Evolutionary conservation across 2,329 filamentous ascomycete genomes (phyloP).

Genomic region (Paecilomyces fulvus): DNA sequence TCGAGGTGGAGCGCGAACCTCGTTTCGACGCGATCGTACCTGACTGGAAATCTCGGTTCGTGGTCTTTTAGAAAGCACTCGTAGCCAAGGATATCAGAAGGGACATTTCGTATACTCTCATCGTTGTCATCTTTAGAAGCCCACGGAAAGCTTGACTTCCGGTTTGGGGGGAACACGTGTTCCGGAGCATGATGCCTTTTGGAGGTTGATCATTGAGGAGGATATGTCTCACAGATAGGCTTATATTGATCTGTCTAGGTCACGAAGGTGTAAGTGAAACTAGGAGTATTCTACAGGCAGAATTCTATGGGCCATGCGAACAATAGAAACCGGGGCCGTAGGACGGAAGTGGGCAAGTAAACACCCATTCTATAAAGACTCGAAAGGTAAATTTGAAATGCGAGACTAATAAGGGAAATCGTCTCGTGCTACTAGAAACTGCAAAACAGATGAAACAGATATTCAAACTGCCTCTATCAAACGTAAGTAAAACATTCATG

Average conservation of each 20-base stretch:
- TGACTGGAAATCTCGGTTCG: slow-evolving; percentile 6
- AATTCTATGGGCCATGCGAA: no score
- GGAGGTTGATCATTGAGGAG: not conserved
- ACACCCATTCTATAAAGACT: no score
- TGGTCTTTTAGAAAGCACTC: slow-evolving; percentile 12
- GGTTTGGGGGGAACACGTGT: not conserved
- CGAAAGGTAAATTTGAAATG: no score
- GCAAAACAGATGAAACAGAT: no score
- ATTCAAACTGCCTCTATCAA: no score
- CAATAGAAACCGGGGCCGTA: no score
- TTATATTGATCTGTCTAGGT: not conserved
- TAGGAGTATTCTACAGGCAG: not conserved
- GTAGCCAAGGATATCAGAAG: not conserved
- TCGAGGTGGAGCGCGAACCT: not conserved
- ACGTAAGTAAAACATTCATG: no score
- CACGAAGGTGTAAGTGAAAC: not conserved
- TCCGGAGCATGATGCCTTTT: not conserved
- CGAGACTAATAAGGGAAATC: no score
- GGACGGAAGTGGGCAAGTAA: no score
- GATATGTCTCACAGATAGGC: not conserved
- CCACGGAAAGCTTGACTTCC: not conserved
- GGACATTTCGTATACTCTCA: not conserved
- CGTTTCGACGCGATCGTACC: not conserved
- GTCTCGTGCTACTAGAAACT: no score
- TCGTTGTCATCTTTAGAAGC: not conserved